Evolutionary conservation across 2,329 filamentous ascomycete species (phyloP).

Genomic region (Myriosclerotinia scirpicola): DNA sequence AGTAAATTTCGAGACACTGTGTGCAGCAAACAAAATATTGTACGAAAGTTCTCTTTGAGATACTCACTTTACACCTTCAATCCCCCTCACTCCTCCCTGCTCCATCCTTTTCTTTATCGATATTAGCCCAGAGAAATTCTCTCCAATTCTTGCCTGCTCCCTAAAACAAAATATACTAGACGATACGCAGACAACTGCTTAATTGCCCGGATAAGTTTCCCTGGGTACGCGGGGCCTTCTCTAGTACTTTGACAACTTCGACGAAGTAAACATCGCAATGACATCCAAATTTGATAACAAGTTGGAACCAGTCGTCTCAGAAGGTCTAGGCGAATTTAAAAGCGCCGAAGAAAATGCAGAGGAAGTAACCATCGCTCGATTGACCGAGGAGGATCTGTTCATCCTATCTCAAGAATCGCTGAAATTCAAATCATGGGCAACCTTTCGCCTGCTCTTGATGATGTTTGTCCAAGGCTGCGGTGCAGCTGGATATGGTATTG

Average conservation of each 20-base stretch:
- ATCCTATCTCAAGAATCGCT: constrained; percentile 46
- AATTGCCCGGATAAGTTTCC: neutral
- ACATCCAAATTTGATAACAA: neutral
- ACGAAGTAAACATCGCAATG: neutral
- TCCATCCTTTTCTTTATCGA: neutral
- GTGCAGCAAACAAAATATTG: no score
- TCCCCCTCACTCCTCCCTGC: no score
- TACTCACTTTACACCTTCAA: neutral
- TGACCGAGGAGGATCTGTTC: constrained; percentile 49
- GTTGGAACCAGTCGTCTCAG: neutral
- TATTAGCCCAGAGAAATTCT: no score
- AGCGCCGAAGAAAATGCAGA: constrained; percentile 44
- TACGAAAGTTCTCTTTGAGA: neutral
- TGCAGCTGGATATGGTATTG: constrained; percentile 45
- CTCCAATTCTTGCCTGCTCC: neutral
- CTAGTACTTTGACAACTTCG: neutral
- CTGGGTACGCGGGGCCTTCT: neutral
- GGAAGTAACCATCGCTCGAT: constrained; percentile 47
- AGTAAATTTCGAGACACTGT: no score
- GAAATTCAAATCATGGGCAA: constrained; percentile 45
- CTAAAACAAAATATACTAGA: neutral
- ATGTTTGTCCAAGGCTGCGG: constrained; percentile 50
- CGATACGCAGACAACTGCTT: no score
- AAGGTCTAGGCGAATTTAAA: constrained; percentile 37
- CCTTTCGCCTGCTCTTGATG: constrained; percentile 45